A percentile compares a stretch with the other conserved stretches of the same genome.
These are phyloP conservation scores for Exserohilum rostratum DNA, from an alignment of 2,329 filamentous ascomycete species.

Conservation along the genomic window DNA sequence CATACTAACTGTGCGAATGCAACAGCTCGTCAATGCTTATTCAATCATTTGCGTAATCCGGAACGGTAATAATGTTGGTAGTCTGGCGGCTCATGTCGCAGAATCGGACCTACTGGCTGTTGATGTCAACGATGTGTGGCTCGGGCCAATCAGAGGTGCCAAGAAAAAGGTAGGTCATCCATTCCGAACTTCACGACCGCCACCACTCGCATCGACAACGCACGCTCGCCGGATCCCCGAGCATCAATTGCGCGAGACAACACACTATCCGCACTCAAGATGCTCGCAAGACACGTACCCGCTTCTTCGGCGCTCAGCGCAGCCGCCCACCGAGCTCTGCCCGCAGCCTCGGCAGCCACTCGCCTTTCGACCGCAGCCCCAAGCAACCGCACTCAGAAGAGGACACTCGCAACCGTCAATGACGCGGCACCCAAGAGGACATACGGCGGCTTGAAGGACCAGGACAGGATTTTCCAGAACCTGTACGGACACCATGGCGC, in stretches of 20 bases:
- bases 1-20: not conserved
- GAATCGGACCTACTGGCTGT: constrained; percentile 11
- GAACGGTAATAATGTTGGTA: not conserved
- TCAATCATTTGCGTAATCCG: not conserved
- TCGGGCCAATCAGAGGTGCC: constrained; percentile 26
- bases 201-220: constrained; percentile 38
- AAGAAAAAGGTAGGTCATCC: constrained; percentile 26
- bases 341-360: constrained; percentile 46
- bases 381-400: constrained; percentile 58
- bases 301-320: constrained; percentile 48
- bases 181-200: constrained; percentile 36
- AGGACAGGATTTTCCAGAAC: constrained; percentile 99
- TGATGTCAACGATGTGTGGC: constrained; percentile 31
- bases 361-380: constrained; percentile 51
- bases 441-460: constrained; percentile 89
- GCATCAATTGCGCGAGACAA: constrained; percentile 48
- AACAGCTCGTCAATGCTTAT: not conserved
- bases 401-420: constrained; percentile 69
- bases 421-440: constrained; percentile 63
- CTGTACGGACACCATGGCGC: constrained; percentile 91
- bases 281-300: constrained; percentile 52
- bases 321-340: constrained; percentile 51
- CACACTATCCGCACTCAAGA: constrained; percentile 36
- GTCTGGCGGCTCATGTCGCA: not conserved
- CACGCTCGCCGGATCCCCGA: constrained; percentile 33